A percentile compares a stretch with the other conserved stretches of the same genome.
Conservation (phyloP, 2,329 filamentous ascomycete species). For the Claviceps sp. region DNA sequence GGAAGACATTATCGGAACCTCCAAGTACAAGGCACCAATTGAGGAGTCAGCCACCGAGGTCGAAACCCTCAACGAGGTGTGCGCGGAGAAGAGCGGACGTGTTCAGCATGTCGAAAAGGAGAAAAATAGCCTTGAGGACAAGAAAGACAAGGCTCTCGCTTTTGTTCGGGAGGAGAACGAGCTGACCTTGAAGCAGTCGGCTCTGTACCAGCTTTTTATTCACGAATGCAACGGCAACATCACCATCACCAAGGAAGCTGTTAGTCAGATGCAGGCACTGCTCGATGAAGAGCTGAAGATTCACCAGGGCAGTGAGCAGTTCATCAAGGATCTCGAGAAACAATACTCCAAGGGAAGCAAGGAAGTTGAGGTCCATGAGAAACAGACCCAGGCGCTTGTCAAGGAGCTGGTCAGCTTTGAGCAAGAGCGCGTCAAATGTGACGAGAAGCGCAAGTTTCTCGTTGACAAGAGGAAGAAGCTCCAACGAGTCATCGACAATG, state of each 20-base stretch:
- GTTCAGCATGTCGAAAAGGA: constrained; percentile 98
- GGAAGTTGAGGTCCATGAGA: constrained; percentile 71
- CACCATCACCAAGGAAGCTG: constrained; percentile 76
- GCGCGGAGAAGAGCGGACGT: constrained; percentile 84
- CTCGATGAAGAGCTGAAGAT: constrained; percentile 82
- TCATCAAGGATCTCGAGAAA: constrained; percentile 82
- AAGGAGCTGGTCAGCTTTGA: constrained; percentile 91
- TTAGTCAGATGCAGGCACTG: constrained; percentile 77
- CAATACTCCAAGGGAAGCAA: constrained; percentile 71
- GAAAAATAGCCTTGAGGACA: constrained; percentile 82
- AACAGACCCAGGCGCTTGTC: constrained; percentile 61
- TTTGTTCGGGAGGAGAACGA: constrained; percentile 92
- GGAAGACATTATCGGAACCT: constrained; percentile 97
- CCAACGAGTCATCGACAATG: constrained; percentile 71
- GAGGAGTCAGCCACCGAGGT: constrained; percentile 86
- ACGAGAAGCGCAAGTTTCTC: constrained; percentile 94
- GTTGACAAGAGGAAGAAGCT: constrained; percentile 86
- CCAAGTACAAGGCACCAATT: constrained; percentile 94
- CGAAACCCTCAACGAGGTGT: constrained; percentile 86
- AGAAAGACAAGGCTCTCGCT: constrained; percentile 86
- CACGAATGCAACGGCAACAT: constrained; percentile 83
- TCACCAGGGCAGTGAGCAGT: constrained; percentile 76
- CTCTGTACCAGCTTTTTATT: constrained; percentile 84
- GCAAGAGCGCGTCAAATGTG: constrained; percentile 92
- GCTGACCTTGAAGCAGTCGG: constrained; percentile 74